phyloP scores from a whole-genome alignment of 352 stramenopile genomes.

The Pythium volutum region DNA sequence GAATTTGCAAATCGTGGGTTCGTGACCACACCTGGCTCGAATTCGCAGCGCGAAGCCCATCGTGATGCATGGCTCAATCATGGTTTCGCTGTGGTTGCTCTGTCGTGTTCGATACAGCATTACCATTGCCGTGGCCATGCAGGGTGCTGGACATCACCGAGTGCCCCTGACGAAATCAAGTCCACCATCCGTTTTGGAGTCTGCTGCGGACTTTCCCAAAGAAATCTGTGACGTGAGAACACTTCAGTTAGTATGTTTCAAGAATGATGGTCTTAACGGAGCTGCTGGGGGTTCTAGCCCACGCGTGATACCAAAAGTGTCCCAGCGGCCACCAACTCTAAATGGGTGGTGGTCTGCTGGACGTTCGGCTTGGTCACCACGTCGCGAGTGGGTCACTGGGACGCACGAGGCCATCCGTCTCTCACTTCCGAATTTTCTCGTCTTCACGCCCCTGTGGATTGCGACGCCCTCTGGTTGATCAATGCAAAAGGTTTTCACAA shows the following conservation, averaged over 20 bases:
- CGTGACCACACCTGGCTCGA: no score
- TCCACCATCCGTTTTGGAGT: no score
- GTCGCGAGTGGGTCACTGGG: background rate
- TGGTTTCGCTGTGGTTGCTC: no score
- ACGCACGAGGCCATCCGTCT: background rate
- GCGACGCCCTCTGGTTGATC: background rate
- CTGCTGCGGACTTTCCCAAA: background rate
- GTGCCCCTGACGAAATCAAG: background rate
- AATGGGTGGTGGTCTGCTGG: slow-evolving; percentile 15
- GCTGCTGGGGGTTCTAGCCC: slow-evolving; percentile 4
- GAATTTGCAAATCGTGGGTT: background rate
- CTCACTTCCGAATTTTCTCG: background rate
- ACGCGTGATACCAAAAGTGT: background rate
- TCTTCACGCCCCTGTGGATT: background rate
- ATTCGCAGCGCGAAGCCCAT: no score
- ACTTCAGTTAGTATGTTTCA: background rate
- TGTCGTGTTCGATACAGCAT: no score
- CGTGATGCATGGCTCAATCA: no score
- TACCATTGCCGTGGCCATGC: no score
- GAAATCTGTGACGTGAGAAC: background rate
- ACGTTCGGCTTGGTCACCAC: background rate
- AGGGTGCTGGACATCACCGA: no score
- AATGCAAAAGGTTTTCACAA: slow-evolving; percentile 20
- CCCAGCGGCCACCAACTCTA: slow-evolving; percentile 1
- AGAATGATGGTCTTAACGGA: background rate